Base-by-base conservation (phyloP, 345 rosid genomes). In the Eucalyptus regnans region DNA sequence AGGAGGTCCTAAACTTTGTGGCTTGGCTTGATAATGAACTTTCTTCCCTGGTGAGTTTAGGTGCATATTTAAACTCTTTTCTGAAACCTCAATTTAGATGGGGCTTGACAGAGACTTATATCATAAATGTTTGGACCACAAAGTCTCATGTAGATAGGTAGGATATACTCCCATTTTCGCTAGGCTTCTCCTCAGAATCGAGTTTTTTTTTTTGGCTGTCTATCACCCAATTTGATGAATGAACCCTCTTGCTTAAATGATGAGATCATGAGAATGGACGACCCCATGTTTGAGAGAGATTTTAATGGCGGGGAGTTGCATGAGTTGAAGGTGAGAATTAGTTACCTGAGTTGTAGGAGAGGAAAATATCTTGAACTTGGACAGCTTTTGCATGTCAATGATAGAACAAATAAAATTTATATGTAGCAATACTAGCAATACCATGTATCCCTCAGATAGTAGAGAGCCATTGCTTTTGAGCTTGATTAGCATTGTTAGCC, bases 1-100 rank as follows among this genome's bases (percentile, higher is more conserved):
- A 95, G 86, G 97, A 97, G 89, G 95, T 97, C 86, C 87, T 95
- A 87, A 92, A 93, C 83, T 96, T 97, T 90, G 96, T 96, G 64
- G 96, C 93, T 89, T 95, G 99, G 99, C 95, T 97, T 89, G 99
- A 97, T 86, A 85, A 85, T 85, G 54, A 85, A 85, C 87, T 85
- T 85, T 85, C 87, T 49, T 85, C 58, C 87, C 43, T 85, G 54
- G 51, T 85, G 87, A 85, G 54, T 50, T 13, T 50, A 50, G 58
- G 37, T 50, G 58, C 41, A 46, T 85, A 85, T 85, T 49, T 37
- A 46, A 46, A 85, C 58, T 85, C 12, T 33, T 76, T 20, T 76
- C 2, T 7, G 43, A 37, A 76, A 76, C 15, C 83, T 76, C 83
- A 76, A 37, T 41, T 76, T 25, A 41, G 84, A 76, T 22, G 27